phyloP scores from a whole-genome alignment of 345 rosid species.

The Barbarea vulgaris region DNA sequence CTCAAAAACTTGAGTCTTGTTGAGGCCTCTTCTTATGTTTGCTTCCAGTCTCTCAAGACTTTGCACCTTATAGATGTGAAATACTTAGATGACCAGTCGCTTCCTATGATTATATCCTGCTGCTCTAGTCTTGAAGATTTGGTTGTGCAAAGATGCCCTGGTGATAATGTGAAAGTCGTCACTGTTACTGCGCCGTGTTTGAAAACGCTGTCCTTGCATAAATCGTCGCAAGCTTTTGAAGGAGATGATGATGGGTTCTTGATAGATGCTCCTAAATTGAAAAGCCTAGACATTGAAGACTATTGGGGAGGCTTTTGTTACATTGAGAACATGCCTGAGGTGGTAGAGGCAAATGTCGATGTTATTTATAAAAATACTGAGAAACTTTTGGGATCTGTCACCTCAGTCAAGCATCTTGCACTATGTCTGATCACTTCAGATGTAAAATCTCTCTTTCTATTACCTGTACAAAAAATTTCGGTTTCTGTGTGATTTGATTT shows the following conservation, averaged over 20 bases:
- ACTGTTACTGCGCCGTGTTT: not conserved
- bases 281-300: constrained; percentile 30
- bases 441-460: constrained; percentile 30
- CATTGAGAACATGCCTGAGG: constrained; percentile 38
- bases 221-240: constrained; percentile 32
- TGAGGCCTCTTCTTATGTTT: constrained; percentile 22
- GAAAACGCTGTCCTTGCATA: constrained; percentile 20
- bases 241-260: constrained; percentile 40
- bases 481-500: constrained; percentile 21
- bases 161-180: constrained; percentile 34
- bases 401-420: constrained; percentile 28
- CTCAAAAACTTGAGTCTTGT: constrained; percentile 24
- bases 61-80: constrained; percentile 33
- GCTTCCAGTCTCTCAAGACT: constrained; percentile 31
- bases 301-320: constrained; percentile 37
- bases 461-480: not conserved
- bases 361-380: constrained; percentile 37
- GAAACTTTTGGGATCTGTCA: constrained; percentile 35
- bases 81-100: constrained; percentile 33
- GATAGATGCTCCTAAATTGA: constrained; percentile 29
- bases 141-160: constrained; percentile 37
- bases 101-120: constrained; percentile 19
- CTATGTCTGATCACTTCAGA: constrained; percentile 37
- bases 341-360: constrained; percentile 35
- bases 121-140: constrained; percentile 37